phyloP scores from a whole-genome alignment of 202 grass and related monocot species.

The Setaria viridis region DNA sequence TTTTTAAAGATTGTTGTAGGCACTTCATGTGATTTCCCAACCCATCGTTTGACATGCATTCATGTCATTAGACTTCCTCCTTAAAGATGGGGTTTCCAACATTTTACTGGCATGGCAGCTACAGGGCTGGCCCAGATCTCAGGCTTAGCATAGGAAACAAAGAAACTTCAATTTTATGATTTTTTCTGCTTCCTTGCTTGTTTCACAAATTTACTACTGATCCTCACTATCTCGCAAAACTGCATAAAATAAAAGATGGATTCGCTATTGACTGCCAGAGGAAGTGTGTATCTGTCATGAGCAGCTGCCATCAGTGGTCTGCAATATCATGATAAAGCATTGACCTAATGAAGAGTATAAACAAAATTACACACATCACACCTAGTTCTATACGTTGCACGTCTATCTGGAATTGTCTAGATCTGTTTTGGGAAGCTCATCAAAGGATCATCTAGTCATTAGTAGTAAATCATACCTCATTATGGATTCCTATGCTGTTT shows the following conservation, averaged over 20 bases:
- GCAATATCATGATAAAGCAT: neutral
- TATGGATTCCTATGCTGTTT: neutral
- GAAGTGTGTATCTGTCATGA: neutral
- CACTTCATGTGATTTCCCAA: neutral
- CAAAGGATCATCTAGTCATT: neutral
- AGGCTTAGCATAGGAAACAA: neutral
- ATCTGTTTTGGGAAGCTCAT: neutral
- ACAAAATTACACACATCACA: neutral
- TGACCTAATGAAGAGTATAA: neutral
- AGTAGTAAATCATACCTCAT: neutral
- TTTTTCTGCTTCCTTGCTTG: neutral
- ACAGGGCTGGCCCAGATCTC: neutral
- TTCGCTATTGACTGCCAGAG: neutral
- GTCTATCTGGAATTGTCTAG: neutral
- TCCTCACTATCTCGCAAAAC: neutral
- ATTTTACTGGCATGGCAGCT: neutral
- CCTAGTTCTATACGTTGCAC: neutral
- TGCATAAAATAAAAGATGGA: neutral
- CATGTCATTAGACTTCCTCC: neutral
- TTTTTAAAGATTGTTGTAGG: neutral
- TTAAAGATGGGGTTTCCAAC: neutral
- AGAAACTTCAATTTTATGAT: neutral
- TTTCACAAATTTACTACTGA: conserved; percentile 15
- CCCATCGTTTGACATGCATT: neutral
- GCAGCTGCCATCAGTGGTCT: neutral